These are phyloP conservation scores for Talaromyces sp. DNA, from an alignment of 2,329 filamentous ascomycete species.

Conservation along the genomic window DNA sequence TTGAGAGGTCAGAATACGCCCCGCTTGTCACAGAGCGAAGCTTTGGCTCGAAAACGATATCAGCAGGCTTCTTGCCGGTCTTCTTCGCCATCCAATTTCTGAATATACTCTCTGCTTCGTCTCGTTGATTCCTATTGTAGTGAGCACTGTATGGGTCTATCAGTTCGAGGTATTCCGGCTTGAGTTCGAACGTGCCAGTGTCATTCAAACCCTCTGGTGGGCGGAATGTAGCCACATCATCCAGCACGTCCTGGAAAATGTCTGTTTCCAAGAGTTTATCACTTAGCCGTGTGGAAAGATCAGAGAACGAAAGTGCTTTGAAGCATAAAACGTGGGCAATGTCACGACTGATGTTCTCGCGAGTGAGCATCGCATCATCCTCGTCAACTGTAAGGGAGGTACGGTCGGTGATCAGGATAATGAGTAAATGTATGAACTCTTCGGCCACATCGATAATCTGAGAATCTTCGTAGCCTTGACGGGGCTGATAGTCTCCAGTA, in stretches of 20 bases:
- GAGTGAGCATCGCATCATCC: conserved; percentile 51
- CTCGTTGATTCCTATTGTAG: conserved; percentile 94
- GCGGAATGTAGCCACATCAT: conserved; percentile 85
- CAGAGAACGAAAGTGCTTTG: conserved; percentile 91
- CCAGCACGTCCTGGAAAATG: conserved; percentile 77
- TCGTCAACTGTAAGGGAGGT: conserved; percentile 59
- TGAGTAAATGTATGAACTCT: conserved; percentile 90
- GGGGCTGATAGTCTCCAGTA: conserved; percentile 72
- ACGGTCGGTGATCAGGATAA: conserved; percentile 85
- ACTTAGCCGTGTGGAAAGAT: conserved; percentile 78
- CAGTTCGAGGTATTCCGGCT: conserved; percentile 77
- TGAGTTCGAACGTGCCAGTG: conserved; percentile 89
- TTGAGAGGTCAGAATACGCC: conserved; percentile 70
- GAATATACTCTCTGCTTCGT: conserved; percentile 89
- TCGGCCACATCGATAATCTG: conserved; percentile 93
- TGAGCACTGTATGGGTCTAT: conserved; percentile 95
- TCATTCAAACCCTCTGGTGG: conserved; percentile 88
- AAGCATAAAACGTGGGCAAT: conserved; percentile 94
- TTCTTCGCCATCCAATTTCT: conserved; percentile 83
- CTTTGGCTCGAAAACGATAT: conserved; percentile 89
- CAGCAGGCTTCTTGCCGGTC: conserved; percentile 72
- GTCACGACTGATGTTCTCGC: conserved; percentile 76
- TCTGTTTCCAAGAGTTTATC: conserved; percentile 88
- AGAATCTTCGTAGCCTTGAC: conserved; percentile 73
- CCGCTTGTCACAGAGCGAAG: conserved; percentile 72